Evolutionary conservation across 1,284 basidiomycete genomes (phyloP).

Genomic region (Cutaneotrichosporon spelunceum): DNA sequence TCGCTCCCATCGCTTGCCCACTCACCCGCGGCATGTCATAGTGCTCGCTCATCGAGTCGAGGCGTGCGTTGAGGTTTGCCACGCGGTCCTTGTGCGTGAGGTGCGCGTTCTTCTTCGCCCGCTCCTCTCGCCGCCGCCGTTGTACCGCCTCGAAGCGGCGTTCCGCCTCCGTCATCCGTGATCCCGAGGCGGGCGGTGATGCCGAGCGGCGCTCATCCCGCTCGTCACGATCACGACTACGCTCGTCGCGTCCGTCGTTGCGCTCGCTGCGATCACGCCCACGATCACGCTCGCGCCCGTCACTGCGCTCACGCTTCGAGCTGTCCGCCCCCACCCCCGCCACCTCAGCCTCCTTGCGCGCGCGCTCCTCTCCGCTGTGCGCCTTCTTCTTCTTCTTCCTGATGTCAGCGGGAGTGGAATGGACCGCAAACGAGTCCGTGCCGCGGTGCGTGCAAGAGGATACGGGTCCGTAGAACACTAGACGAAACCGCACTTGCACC

Average conservation of each 20-base stretch:
- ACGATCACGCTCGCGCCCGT: neutral
- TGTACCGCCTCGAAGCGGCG: constrained; percentile 82
- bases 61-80: constrained; percentile 80
- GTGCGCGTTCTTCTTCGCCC: constrained; percentile 72
- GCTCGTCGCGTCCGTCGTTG: neutral
- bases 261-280: neutral
- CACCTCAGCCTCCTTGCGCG: constrained; percentile 29
- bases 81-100: constrained; percentile 96
- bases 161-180: constrained; percentile 81
- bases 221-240: constrained; percentile 9
- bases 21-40: constrained; percentile 48
- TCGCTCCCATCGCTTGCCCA: neutral
- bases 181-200: constrained; percentile 15
- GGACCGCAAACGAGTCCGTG: too few relatives aligned
- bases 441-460: neutral
- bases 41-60: constrained; percentile 65
- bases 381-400: constrained; percentile 71
- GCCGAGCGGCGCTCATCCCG: constrained; percentile 2
- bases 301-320: neutral
- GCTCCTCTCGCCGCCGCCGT: constrained; percentile 70
- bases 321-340: constrained; percentile 43
- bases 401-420: constrained; percentile 11
- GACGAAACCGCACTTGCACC: too few relatives aligned
- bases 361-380: constrained; percentile 53
- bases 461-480: too few relatives aligned